phyloP scores from a whole-genome alignment of 306 rosid genomes.

The Quercus dentata region DNA sequence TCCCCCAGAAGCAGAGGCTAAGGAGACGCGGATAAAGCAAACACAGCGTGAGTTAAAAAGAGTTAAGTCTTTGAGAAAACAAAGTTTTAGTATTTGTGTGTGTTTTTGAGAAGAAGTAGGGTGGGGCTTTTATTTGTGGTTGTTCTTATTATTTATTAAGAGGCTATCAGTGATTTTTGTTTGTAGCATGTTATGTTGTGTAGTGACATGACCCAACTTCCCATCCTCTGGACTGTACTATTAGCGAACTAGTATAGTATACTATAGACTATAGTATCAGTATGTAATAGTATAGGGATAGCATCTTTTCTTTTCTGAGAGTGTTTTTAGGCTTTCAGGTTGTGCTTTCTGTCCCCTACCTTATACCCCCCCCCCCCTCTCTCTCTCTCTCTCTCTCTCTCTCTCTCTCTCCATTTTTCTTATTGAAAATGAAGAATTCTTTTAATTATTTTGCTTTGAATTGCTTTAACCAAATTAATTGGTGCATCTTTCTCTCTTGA shows the following conservation, averaged over 20 bases:
- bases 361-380: too few species aligned
- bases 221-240: background rate
- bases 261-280: too few species aligned
- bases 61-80: background rate
- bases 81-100: background rate
- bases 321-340: background rate
- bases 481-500: too few species aligned
- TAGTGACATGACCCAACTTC: constrained; percentile 7
- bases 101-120: too few species aligned
- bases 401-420: background rate
- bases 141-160: background rate
- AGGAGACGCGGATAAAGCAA: constrained; percentile 36
- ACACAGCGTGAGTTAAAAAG: background rate
- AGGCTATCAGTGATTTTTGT: background rate
- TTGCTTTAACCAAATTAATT: background rate
- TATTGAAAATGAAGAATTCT: background rate
- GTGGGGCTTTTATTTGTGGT: background rate
- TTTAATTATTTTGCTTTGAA: background rate
- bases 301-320: background rate
- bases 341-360: constrained; percentile 2
- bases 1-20: constrained; percentile 40
- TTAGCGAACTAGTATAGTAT: too few species aligned
- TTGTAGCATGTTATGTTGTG: background rate
- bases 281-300: background rate
- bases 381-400: background rate